These are phyloP conservation scores for Raffaelea deltoideospora DNA, from an alignment of 2,329 filamentous ascomycete species.

Conservation along the genomic window DNA sequence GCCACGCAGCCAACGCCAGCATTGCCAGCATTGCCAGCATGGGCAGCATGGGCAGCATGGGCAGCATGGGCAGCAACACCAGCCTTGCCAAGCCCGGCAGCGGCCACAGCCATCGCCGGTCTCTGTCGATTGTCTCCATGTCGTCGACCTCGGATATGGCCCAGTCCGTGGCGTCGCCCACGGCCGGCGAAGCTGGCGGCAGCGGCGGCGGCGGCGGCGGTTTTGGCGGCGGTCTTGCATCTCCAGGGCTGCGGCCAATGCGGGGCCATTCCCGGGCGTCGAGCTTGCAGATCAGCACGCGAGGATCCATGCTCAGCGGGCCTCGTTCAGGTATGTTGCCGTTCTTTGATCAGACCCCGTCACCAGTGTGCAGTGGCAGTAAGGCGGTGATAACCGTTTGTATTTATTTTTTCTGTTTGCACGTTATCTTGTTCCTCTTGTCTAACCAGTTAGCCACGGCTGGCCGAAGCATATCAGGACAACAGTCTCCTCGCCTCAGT, in stretches of 20 bases:
- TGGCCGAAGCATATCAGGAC: too few species aligned
- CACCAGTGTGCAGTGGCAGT: too few species aligned
- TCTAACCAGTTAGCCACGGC: too few species aligned
- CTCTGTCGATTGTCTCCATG: constrained; percentile 70
- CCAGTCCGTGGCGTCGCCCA: constrained; percentile 24
- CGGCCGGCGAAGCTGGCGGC: constrained; percentile 25
- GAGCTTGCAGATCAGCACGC: constrained; percentile 61
- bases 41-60: too few species aligned
- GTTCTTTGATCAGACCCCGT: too few species aligned
- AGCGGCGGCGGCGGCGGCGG: too few species aligned
- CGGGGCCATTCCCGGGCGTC: constrained; percentile 63
- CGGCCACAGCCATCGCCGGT: constrained; percentile 44
- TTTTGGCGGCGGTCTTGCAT: not conserved
- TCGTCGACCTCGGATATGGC: constrained; percentile 43
- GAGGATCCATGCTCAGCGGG: constrained; percentile 25
- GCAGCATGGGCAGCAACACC: too few species aligned
- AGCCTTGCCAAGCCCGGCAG: not conserved
- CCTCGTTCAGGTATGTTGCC: constrained; percentile 21
- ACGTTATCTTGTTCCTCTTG: too few species aligned
- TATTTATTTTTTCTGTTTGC: too few species aligned
- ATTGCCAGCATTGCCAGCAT: too few species aligned
- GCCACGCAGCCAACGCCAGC: constrained; percentile 13
- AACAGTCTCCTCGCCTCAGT: too few species aligned
- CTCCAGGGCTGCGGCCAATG: constrained; percentile 25
- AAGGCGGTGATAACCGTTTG: too few species aligned